A percentile compares a stretch with the other conserved stretches of the same genome.
phyloP scores from a whole-genome alignment of 2,329 filamentous ascomycete species.

The Diaporthe sp. region DNA sequence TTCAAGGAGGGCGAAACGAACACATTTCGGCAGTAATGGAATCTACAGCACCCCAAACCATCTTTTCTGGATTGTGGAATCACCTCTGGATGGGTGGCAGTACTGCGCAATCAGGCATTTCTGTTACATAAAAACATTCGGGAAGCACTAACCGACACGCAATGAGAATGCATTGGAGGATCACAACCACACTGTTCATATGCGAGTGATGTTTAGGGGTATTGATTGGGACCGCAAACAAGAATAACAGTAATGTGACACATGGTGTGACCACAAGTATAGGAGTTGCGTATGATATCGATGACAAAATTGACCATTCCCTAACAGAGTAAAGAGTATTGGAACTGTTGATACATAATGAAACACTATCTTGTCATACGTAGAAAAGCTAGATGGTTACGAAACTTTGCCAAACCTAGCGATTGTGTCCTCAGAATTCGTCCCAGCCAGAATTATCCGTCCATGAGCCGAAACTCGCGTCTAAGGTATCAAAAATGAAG shows the following conservation, averaged over 20 bases:
- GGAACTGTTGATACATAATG: not conserved
- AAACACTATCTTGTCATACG: not conserved
- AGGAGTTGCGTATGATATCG: not conserved
- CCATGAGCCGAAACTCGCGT: not conserved
- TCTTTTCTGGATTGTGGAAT: not conserved
- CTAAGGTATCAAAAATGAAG: not conserved
- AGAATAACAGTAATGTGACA: too few species aligned
- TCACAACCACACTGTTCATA: too few species aligned
- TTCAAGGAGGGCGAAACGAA: not conserved
- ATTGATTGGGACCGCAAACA: too few species aligned
- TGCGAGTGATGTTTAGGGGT: too few species aligned
- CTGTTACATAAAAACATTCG: too few species aligned
- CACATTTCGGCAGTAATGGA: too few species aligned
- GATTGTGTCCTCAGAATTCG: not conserved
- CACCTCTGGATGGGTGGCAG: too few species aligned
- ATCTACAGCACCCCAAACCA: too few species aligned
- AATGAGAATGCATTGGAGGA: too few species aligned
- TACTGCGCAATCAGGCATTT: too few species aligned
- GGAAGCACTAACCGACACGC: too few species aligned
- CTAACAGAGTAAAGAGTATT: not conserved
- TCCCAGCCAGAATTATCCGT: not conserved
- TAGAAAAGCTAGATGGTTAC: not conserved
- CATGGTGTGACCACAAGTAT: not conserved
- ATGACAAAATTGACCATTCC: too few species aligned
- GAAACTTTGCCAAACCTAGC: not conserved